Evolutionary conservation across 805 yeast genomes (phyloP), one percentile per base, ranked within the genome.

Genomic region (Cyberlindnera petersonii): DNA sequence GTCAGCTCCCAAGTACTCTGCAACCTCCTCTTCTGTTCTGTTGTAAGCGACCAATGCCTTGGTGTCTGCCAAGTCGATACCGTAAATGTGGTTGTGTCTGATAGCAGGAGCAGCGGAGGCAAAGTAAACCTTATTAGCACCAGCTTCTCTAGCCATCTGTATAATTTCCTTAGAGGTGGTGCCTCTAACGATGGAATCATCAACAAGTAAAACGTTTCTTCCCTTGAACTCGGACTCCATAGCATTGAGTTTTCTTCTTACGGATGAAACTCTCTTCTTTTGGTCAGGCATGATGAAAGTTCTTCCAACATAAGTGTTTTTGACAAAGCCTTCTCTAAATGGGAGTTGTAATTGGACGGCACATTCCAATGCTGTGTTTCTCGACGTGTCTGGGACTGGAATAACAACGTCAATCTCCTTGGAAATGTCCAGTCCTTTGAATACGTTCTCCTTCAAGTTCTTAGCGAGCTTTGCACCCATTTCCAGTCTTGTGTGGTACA

Each of bases 21-120:
- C 81, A 48, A 93, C 80, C 60, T 86, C 86, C 2, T 76, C 77
- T 46, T 81, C 91, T 8, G 79, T 67, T 53, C 83, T 78, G 52
- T 82, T 69, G 64, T 75, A 93, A 6, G 96, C 98, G 31, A 93
- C 96, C 24, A 93, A 71, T 9, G 96, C 96, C 62, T 79, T 85
- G 34, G 91, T 86, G 58, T 93, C 98, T 21, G 98, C 98, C 46
- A 93, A 74, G 67, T 93, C 98, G 50, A 93, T 93, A 61, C 98
- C 98, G 62, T 93, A 93, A 43, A 93, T 87, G 60, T 93, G 98
- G 66, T 93, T 93, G 65, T 71, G 79, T 63, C 98, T 78, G 55
- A 93, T 93, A n/a, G 97, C 94, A 21, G 98, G 98, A 13, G 98
- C 95, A 58, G 97, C 93, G 19, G 95, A 86, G 0, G 98, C 98